Conservation (phyloP, 2,329 filamentous ascomycete species). For the Trematosphaeria pertusa region DNA sequence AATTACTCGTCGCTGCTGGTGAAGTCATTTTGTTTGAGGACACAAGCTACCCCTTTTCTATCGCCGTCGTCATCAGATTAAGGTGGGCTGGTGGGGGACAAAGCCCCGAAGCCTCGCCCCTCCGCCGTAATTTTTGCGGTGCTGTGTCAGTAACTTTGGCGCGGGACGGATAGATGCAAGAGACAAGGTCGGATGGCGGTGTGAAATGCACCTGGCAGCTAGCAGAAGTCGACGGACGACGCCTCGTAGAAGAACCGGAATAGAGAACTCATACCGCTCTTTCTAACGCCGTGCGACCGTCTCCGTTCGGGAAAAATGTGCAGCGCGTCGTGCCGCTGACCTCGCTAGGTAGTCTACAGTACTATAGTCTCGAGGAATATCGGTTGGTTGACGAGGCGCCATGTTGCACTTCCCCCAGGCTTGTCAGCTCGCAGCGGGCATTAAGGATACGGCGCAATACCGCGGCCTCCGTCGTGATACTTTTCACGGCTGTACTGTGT, state of each 20-base stretch:
- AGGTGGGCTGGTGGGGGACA: constrained; percentile 20
- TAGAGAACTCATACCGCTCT: constrained; percentile 1
- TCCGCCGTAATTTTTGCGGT: constrained; percentile 10
- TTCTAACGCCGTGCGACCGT: too few species aligned
- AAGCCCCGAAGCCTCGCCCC: constrained; percentile 2
- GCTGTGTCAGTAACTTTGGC: constrained; percentile 28
- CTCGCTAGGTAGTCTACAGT: too few species aligned
- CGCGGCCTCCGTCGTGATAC: background rate
- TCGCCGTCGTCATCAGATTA: constrained; percentile 33
- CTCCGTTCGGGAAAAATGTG: too few species aligned
- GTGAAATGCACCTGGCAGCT: constrained; percentile 27
- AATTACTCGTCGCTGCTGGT: constrained; percentile 37
- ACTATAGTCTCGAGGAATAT: too few species aligned
- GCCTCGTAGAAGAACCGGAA: background rate
- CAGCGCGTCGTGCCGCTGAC: too few species aligned
- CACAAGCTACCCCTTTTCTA: constrained; percentile 31
- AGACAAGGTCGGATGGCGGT: constrained; percentile 1
- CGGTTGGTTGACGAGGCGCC: background rate
- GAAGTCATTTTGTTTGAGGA: constrained; percentile 24
- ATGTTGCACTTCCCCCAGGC: too few species aligned
- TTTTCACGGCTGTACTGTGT: background rate
- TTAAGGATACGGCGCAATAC: background rate
- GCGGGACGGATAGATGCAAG: too few species aligned
- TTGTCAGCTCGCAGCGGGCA: constrained; percentile 1
- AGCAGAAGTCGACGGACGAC: constrained; percentile 4